Conservation (phyloP, 179 eudicot genomes). For the Spinacia oleracea region DNA sequence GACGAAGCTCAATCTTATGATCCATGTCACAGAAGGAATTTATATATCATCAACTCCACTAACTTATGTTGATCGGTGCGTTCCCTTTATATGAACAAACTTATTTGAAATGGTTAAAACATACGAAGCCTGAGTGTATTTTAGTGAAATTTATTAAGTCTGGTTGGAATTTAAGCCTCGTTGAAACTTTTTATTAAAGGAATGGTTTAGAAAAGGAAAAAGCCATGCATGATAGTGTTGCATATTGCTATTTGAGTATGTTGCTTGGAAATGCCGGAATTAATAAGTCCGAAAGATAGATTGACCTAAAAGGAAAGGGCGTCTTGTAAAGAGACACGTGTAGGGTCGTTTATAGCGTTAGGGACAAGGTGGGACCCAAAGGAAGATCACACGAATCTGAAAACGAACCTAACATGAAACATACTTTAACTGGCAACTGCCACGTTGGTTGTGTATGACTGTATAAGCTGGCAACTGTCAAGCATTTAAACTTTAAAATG, state of each 20-base stretch:
- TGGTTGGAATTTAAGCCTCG: no score
- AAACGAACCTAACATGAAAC: constrained; percentile 12
- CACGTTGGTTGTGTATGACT: constrained; percentile 3
- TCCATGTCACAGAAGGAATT: no score
- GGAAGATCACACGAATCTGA: constrained; percentile 8
- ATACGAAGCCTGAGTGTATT: no score
- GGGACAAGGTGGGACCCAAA: constrained; percentile 10
- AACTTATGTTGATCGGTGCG: no score
- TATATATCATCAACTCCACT: no score
- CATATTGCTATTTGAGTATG: not conserved
- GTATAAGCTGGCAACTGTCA: constrained; percentile 13
- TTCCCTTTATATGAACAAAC: no score
- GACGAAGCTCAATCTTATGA: no score
- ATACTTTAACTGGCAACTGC: not conserved
- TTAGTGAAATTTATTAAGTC: no score
- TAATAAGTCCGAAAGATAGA: not conserved
- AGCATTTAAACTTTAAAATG: constrained; percentile 15
- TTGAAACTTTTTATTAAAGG: no score
- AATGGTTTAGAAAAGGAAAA: not conserved
- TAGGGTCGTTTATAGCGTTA: not conserved
- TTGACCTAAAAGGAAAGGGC: constrained; percentile 13
- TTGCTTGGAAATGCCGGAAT: not conserved
- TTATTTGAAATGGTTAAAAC: no score
- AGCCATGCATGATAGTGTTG: not conserved
- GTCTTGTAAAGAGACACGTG: not conserved